Conservation (phyloP, 2,329 filamentous ascomycete species). For the Alternaria triticina region DNA sequence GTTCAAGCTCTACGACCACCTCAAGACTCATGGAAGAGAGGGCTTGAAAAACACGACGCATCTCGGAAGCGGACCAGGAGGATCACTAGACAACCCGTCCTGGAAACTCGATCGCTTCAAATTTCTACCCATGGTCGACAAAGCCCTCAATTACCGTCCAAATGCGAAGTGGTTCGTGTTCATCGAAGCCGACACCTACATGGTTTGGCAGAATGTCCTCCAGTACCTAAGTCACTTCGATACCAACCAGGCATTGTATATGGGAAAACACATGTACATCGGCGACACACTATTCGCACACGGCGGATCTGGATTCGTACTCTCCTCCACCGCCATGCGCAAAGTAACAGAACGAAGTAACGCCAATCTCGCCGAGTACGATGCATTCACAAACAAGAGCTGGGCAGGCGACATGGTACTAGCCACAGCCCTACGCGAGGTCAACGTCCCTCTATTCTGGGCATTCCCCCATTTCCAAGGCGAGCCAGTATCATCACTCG, state of each 20-base stretch:
- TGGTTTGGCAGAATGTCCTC: conserved; percentile 60
- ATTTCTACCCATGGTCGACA: conserved; percentile 41
- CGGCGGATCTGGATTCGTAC: conserved; percentile 59
- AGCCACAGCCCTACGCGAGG: conserved; percentile 54
- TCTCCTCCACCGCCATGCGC: conserved; percentile 57
- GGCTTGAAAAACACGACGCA: conserved; percentile 21
- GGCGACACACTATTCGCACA: conserved; percentile 59
- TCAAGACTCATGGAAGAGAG: conserved; percentile 34
- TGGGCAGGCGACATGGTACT: conserved; percentile 61
- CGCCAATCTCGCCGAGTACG: conserved; percentile 48
- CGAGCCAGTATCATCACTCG: conserved; percentile 30
- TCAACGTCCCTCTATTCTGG: conserved; percentile 38
- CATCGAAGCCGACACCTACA: conserved; percentile 63
- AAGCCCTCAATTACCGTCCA: conserved; percentile 38
- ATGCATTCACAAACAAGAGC: conserved; percentile 54
- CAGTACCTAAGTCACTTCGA: conserved; percentile 60
- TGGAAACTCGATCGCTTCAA: conserved; percentile 45
- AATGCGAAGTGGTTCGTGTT: conserved; percentile 64
- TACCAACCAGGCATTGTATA: conserved; percentile 54
- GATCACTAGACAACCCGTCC: conserved; percentile 12
- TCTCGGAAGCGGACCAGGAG: conserved; percentile 16
- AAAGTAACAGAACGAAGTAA: conserved; percentile 44
- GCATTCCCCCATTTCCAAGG: conserved; percentile 29
- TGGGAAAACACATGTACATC: conserved; percentile 61
- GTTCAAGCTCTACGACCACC: conserved; percentile 39